Base-by-base conservation (phyloP, 2,329 filamentous ascomycete species). In the Botrytis galanthina region DNA sequence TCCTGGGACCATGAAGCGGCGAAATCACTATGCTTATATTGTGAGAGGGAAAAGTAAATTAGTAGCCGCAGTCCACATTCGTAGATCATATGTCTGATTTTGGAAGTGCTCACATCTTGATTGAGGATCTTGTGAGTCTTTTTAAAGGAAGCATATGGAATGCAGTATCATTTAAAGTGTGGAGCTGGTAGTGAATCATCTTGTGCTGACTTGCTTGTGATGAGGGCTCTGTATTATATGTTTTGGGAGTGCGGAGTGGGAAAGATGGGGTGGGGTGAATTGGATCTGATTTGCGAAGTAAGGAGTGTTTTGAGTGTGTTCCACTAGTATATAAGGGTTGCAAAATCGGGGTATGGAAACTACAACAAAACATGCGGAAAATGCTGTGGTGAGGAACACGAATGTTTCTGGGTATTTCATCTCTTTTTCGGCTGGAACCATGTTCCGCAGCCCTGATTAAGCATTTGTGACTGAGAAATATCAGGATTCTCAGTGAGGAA, bases 161-260 rank as follows among this genome's bases (percentile, higher is more conserved):
- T 0, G n/a, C 26, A n/a, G 7, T 4, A 51, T 51, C 2, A 3
- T 7, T 3, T 26, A n/a, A 4, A 14, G 48, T 51, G 26, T 51
- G 20, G 26, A n/a, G 12, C 26, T 51, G 20, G 48, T 9, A 51
- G 26, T 51, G 48, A 51, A 51, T 51, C 22, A 51, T 26, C 9
- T 4, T 48, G 2, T 48, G 5, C 16, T 16, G 16, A 1, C 0
- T 42, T 42, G 2, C 12, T 44, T 12, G 26, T n/a, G 5, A 51
- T 51, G 26, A 51, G 48, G 26, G 46, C 10, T 4, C 46, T 10
- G 8, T 22, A 26, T 29, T 12, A 3, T 3, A 29, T 18, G 29
- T 18, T 9, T 4, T 0, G 20, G 3, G 8, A 22, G 22, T n/a
- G 6, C 12, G 59, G 35, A 16, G 10, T 14, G 20, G 0, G 10